Evolutionary conservation across 2,329 filamentous ascomycete species (phyloP), one percentile per base, ranked within the genome.

Genomic region (Dothidotthia symphoricarpi): DNA sequence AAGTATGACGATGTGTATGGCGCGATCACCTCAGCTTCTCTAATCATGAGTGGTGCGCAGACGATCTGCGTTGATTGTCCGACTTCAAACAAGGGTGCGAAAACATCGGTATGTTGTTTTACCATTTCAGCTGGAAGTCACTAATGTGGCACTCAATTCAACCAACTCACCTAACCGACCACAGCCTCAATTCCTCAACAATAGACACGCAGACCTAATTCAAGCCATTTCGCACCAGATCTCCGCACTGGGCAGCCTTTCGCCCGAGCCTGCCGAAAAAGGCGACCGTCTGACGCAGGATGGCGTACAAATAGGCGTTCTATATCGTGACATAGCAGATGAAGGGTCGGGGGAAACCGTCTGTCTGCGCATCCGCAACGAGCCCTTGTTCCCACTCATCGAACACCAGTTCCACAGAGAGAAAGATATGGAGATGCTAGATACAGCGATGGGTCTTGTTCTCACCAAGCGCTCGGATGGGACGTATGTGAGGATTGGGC

Each of bases 391-490:
- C 9, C 9, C 19, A 9, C 5, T 6, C 5, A 9, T 9, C 9
- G 19, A 22, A 22, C 19, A 22, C 19, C 5, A 9, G 19, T 22
- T 22, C 19, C 19, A 22, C 16, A 14, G 24, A 13, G 5, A 31
- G 7, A 11, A 24, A 22, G 12, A 16, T 9, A 19, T 6, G 15
- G n/a, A 31, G 5, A 19, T 31, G 16, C 19, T 27, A 2, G 24
- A 16, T 5, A 38, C 13, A 19, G 31, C 33, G 2, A 33, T 39
- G 36, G 30, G 36, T n/a, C 24, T 39, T 4, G 31, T 39, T 8
- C 5, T 39, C 5, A 4, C 2, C 6, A 14, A 17, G 8, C 15
- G 15, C 16, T 22, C 19, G 3, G 4, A 12, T 27, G 24, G 24
- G 1, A 14, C 16, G 4, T 38, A 16, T 16, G 24, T 11, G 10